These are phyloP conservation scores for Chrysophaeum taylorii DNA, from an alignment of 352 stramenopile species.

Conservation along the genomic window DNA sequence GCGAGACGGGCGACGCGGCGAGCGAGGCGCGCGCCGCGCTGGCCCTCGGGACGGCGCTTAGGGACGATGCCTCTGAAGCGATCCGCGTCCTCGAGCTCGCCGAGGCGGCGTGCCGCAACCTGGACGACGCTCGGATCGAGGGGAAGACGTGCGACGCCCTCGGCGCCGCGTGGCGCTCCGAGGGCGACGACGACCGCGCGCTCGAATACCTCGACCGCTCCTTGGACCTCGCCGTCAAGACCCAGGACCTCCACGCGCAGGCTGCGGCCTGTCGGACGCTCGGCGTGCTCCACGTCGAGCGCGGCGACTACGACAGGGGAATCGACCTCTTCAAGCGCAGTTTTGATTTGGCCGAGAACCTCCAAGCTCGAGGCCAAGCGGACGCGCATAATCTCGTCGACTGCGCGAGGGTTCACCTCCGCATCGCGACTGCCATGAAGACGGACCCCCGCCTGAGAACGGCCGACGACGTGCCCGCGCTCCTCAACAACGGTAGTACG, in stretches of 20 bases:
- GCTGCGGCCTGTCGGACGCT: constrained; percentile 67
- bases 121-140: constrained; percentile 51
- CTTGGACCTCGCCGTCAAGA: constrained; percentile 56
- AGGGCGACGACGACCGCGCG: constrained; percentile 31
- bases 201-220: constrained; percentile 76
- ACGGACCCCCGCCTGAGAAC: too few species aligned
- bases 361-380: constrained; percentile 20
- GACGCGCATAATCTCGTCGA: constrained; percentile 23
- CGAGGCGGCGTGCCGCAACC: constrained; percentile 26
- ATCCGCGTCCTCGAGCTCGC: constrained; percentile 68
- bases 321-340: constrained; percentile 78
- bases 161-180: constrained; percentile 64
- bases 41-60: constrained; percentile 3
- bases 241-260: constrained; percentile 68
- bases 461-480: too few species aligned
- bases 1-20: constrained; percentile 22
- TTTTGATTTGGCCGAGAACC: constrained; percentile 50
- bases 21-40: constrained; percentile 18
- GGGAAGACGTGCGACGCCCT: constrained; percentile 69
- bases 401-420: constrained; percentile 26
- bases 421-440: constrained; percentile 33
- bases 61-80: constrained; percentile 47
- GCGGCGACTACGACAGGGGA: constrained; percentile 57
- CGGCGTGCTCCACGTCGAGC: constrained; percentile 37
- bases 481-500: too few species aligned